Evolutionary conservation across 176 grass and related monocot species (phyloP), one percentile per base, ranked within the genome.

Genomic region (Rhynchospora pubera): DNA sequence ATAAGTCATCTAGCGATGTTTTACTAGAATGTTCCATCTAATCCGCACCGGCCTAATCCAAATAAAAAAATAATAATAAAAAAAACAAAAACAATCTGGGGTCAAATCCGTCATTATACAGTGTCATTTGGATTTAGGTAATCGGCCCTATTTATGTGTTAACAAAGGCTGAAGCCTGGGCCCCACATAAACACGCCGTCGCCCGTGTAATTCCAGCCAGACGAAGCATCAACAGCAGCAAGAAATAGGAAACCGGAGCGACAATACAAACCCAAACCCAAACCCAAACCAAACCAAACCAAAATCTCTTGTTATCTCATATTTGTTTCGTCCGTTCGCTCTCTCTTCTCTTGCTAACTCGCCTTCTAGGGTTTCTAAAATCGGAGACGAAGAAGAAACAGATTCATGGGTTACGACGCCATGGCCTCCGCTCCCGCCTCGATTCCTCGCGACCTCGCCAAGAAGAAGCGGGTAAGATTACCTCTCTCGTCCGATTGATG

Each of bases 381-480:
- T 56, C 73, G 28, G 42, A 50, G 51, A 77, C 7, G 56, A 18
- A 57, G 8, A 28, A 55, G 12, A 57, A 57, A 82, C 3, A 63
- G 57, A 64, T 65, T 43, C 57, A 97, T 94, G 97, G 93, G 84
- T 46, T 68, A 91, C 87, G 86, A 91, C 79, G 75, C 81, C 47
- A 86, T 87, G 84, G 85, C 85, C 12, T 81, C 83, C 46, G 86
- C 78, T 82, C 84, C 80, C 65, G 43, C 85, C 24, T 55, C 85
- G 19, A 26, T 59, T 50, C 74, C 87, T 47, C 85, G 91, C 71
- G 91, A 99, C 57, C n/a, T 84, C 65, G 82, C 82, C 18, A 99
- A 76, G 91, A 99, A 96, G 89, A 99, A 91, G 87, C 85, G 87
- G 92, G 97, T 93, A 57, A 51, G 43, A 18, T n/a, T 6, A 13